A percentile compares a stretch with the other conserved stretches of the same genome.
Conservation (phyloP, 441 rosid genomes). For the Daphne laureola region DNA sequence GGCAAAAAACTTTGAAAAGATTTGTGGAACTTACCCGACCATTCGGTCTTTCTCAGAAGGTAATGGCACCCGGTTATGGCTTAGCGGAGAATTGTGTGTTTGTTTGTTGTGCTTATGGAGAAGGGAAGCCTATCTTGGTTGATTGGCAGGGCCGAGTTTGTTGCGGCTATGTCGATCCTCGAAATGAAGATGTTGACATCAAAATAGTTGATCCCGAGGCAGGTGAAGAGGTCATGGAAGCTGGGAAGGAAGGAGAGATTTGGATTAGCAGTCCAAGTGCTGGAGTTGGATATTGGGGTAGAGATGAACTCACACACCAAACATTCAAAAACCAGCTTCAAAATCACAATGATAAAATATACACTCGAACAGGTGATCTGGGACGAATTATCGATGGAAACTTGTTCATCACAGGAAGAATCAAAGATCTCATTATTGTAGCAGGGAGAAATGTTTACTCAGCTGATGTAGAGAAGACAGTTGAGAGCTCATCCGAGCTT, state of each 20-base stretch:
- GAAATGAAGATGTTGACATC: constrained; percentile 43
- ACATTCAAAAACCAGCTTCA: constrained; percentile 48
- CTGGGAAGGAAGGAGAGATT: constrained; percentile 63
- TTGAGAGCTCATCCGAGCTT: constrained; percentile 49
- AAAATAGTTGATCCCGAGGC: constrained; percentile 45
- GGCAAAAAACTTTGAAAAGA: constrained; percentile 50
- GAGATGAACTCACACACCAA: constrained; percentile 38
- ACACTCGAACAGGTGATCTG: constrained; percentile 60
- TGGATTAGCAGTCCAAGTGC: constrained; percentile 67
- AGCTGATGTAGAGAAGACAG: constrained; percentile 63
- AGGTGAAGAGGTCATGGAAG: constrained; percentile 33
- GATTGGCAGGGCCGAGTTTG: constrained; percentile 75
- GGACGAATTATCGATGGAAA: constrained; percentile 58
- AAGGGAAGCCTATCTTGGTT: constrained; percentile 43
- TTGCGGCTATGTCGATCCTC: constrained; percentile 41
- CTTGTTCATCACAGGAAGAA: constrained; percentile 67
- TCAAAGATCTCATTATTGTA: constrained; percentile 68
- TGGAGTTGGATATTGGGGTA: constrained; percentile 69
- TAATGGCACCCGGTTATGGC: constrained; percentile 78
- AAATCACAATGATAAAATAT: constrained; percentile 33
- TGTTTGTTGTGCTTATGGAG: constrained; percentile 66
- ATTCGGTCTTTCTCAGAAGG: constrained; percentile 53
- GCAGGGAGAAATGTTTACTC: constrained; percentile 72
- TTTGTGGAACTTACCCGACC: constrained; percentile 52
- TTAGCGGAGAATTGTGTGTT: constrained; percentile 74